These are phyloP conservation scores for Pichia sp. DNA, from an alignment of 1,139 yeast genomes.

Conservation along the genomic window DNA sequence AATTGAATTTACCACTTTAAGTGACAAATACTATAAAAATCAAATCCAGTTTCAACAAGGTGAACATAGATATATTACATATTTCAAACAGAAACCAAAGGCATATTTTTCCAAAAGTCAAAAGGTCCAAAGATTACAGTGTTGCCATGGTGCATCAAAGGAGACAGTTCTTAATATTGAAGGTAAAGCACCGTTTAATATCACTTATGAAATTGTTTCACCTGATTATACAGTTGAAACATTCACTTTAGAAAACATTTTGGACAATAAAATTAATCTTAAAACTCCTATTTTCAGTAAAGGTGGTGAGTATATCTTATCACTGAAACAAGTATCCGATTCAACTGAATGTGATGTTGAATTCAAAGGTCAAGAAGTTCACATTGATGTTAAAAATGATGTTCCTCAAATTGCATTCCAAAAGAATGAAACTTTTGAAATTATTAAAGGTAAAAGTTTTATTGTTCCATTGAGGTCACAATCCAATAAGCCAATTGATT, in stretches of 20 bases:
- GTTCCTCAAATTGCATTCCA: conserved; percentile 40
- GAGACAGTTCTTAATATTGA: conserved; percentile 50
- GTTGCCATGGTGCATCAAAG: conserved; percentile 39
- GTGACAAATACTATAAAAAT: conserved; percentile 46
- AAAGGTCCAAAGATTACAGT: conserved; percentile 19
- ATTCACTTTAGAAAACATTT: conserved; percentile 39
- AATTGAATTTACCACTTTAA: conserved; percentile 55
- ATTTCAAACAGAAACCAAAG: conserved; percentile 45
- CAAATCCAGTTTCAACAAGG: conserved; percentile 33
- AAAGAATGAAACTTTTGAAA: conserved; percentile 30
- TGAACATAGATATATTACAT: conserved; percentile 43
- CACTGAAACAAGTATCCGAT: conserved; percentile 62
- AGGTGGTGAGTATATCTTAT: conserved; percentile 68
- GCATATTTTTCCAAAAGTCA: conserved; percentile 30
- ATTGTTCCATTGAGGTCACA: conserved; percentile 49
- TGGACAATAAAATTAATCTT: conserved; percentile 36
- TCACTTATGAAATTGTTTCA: conserved; percentile 61
- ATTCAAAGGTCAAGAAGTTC: conserved; percentile 52
- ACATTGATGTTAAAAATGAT: conserved; percentile 58
- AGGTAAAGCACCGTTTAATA: conserved; percentile 74
- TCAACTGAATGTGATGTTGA: conserved; percentile 68
- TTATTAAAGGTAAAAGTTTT: conserved; percentile 57
- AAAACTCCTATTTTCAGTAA: conserved; percentile 46
- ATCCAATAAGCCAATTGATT: conserved; percentile 40
- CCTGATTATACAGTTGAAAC: conserved; percentile 41